These are phyloP conservation scores for Backusella liffmaniae DNA, from an alignment of 192 early-diverging fungal genomes.

Conservation along the genomic window DNA sequence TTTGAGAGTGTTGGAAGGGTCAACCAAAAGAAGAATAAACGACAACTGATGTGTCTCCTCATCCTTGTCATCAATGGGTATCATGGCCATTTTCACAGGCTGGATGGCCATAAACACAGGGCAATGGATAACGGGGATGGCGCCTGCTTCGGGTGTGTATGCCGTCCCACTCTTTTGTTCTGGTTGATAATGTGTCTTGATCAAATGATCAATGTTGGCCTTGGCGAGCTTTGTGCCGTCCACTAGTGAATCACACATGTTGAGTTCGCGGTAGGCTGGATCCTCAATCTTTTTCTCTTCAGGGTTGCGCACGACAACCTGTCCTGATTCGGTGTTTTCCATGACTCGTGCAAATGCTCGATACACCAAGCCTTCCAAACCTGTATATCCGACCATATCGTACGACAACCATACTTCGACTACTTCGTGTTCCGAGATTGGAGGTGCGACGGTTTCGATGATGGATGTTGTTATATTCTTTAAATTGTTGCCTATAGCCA, in stretches of 20 bases:
- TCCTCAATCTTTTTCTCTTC: slow-evolving; percentile 25
- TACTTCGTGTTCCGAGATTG: slow-evolving; percentile 58
- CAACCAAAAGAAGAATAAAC: slow-evolving; percentile 47
- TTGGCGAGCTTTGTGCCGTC: slow-evolving; percentile 56
- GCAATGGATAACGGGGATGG: slow-evolving; percentile 43
- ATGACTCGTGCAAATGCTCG: slow-evolving; percentile 54
- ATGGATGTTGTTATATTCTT: slow-evolving; percentile 48
- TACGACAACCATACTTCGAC: slow-evolving; percentile 60
- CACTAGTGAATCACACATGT: slow-evolving; percentile 55
- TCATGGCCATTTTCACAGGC: slow-evolving; percentile 41
- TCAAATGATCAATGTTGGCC: slow-evolving; percentile 58
- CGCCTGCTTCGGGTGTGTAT: slow-evolving; percentile 19
- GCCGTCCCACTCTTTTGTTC: slow-evolving; percentile 9
- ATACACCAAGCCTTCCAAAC: slow-evolving; percentile 53
- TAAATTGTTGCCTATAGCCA: slow-evolving; percentile 42
- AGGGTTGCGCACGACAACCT: slow-evolving; percentile 51
- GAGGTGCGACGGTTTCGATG: slow-evolving; percentile 57
- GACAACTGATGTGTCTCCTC: slow-evolving; percentile 24
- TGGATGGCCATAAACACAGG: slow-evolving; percentile 65
- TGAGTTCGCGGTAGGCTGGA: slow-evolving; percentile 42
- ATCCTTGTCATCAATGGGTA: slow-evolving; percentile 33
- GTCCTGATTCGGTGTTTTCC: slow-evolving; percentile 60
- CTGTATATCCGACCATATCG: slow-evolving; percentile 55
- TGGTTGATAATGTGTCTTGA: slow-evolving; percentile 47
- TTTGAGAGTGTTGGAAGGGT: slow-evolving; percentile 52